Conservation (phyloP, 148 eudicot species). For the Rhododendron ovatum region DNA sequence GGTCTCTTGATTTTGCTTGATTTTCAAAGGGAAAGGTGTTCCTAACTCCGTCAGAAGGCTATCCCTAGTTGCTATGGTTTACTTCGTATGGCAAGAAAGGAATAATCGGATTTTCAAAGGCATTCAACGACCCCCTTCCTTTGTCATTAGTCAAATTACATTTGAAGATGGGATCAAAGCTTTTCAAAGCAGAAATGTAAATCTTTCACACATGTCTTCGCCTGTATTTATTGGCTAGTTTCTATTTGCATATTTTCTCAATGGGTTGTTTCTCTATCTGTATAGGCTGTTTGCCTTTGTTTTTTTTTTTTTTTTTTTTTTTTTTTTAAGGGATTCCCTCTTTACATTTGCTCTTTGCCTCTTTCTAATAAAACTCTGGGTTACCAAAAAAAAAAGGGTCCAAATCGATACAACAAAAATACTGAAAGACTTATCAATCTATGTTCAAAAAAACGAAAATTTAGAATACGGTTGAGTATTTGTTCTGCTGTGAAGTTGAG, state of each 20-base stretch:
- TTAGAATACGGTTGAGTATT: not conserved
- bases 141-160: not conserved
- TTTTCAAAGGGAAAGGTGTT: not conserved
- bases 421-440: not conserved
- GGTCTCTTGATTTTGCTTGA: not conserved
- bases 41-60: not conserved
- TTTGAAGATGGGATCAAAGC: not conserved
- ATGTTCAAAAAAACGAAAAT: not conserved
- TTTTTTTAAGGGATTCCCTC: not conserved
- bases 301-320: too few species aligned
- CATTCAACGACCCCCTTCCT: not conserved
- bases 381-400: not conserved
- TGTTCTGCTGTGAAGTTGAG: not conserved
- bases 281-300: not conserved
- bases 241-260: too few species aligned
- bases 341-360: not conserved
- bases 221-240: not conserved
- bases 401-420: not conserved
- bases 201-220: not conserved
- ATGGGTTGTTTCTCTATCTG: not conserved
- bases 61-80: not conserved
- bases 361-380: not conserved
- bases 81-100: not conserved
- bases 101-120: not conserved
- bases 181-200: not conserved